Evolutionary conservation across 2,329 filamentous ascomycete genomes (phyloP).

Genomic region (Clarireedia monteithiana): DNA sequence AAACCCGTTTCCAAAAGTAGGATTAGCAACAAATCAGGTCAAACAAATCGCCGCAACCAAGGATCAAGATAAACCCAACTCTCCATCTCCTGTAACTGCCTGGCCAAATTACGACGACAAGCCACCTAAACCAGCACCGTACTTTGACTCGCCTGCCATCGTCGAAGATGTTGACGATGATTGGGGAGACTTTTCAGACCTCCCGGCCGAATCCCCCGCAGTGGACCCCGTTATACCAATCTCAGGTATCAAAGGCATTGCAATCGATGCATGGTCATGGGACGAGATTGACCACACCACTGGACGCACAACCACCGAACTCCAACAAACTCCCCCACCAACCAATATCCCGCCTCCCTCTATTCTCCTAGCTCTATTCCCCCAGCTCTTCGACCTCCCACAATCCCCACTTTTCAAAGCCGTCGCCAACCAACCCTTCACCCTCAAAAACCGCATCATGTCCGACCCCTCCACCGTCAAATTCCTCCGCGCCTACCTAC

Average conservation of each 20-base stretch:
- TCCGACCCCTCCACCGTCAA: conserved; percentile 52
- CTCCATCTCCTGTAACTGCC: conserved; percentile 25
- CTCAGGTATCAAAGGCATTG: conserved; percentile 12
- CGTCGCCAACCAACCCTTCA: conserved; percentile 48
- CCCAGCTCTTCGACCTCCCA: conserved; percentile 59
- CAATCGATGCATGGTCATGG: conserved; percentile 27
- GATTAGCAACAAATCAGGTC: conserved; percentile 35
- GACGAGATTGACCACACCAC: conserved; percentile 22
- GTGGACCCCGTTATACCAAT: conserved; percentile 9
- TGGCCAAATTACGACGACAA: conserved; percentile 24
- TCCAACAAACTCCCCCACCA: conserved; percentile 15
- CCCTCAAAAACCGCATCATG: conserved; percentile 55
- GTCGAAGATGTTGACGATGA: conserved; percentile 37
- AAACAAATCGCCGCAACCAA: conserved; percentile 26
- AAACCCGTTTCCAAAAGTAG: conserved; percentile 44
- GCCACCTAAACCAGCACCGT: conserved; percentile 15
- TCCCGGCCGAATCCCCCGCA: conserved; percentile 23
- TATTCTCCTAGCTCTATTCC: conserved; percentile 70
- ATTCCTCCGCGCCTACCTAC: conserved; percentile 59
- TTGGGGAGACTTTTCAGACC: conserved; percentile 46
- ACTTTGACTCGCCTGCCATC: conserved; percentile 22
- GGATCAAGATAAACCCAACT: conserved; percentile 28
- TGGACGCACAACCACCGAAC: conserved; percentile 1
- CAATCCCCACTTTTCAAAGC: conserved; percentile 58
- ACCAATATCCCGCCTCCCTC: conserved; percentile 87